Evolutionary conservation across 768 basidiomycete genomes (phyloP).

Genomic region (Pleurotus djamor): DNA sequence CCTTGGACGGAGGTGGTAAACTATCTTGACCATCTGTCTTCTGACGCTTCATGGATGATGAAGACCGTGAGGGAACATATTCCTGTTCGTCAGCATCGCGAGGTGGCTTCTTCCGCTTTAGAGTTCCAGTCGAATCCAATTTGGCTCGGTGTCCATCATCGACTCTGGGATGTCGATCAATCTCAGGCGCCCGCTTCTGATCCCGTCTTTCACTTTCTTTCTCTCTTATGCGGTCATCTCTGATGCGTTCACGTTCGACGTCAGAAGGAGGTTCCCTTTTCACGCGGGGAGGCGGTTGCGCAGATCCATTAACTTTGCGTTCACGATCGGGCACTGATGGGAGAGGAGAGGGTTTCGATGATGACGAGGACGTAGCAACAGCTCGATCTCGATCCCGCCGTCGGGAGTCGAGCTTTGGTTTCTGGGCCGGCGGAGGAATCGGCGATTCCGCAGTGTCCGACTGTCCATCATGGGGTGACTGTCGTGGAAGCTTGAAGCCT

Average conservation of each 20-base stretch:
- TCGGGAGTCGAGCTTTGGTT: conserved; percentile 13
- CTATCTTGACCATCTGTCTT: conserved; percentile 31
- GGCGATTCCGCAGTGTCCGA: background rate
- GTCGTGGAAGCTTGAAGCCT: conserved; percentile 40
- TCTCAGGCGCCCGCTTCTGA: conserved; percentile 17
- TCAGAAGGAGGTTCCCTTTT: conserved; percentile 15
- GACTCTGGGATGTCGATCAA: conserved; percentile 5
- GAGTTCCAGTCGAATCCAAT: background rate
- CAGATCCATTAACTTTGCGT: conserved; percentile 14
- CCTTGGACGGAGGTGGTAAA: conserved; percentile 10
- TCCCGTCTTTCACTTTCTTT: conserved; percentile 6
- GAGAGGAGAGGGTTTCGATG: conserved; percentile 28
- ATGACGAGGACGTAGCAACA: conserved; percentile 23
- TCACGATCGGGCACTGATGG: conserved; percentile 20
- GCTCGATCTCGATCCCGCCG: conserved; percentile 11
- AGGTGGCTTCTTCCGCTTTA: conserved; percentile 39
- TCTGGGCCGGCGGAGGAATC: conserved; percentile 14
- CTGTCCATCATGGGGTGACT: conserved; percentile 2
- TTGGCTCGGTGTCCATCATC: background rate
- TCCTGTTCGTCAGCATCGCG: conserved; percentile 30
- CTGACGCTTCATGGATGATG: conserved; percentile 34
- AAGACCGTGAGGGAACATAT: conserved; percentile 7
- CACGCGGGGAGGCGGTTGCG: conserved; percentile 12
- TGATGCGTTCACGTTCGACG: conserved; percentile 14
- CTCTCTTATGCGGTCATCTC: conserved; percentile 10